These are phyloP conservation scores for Schizophyllum amplum DNA, from an alignment of 1,284 basidiomycete genomes.

Conservation along the genomic window DNA sequence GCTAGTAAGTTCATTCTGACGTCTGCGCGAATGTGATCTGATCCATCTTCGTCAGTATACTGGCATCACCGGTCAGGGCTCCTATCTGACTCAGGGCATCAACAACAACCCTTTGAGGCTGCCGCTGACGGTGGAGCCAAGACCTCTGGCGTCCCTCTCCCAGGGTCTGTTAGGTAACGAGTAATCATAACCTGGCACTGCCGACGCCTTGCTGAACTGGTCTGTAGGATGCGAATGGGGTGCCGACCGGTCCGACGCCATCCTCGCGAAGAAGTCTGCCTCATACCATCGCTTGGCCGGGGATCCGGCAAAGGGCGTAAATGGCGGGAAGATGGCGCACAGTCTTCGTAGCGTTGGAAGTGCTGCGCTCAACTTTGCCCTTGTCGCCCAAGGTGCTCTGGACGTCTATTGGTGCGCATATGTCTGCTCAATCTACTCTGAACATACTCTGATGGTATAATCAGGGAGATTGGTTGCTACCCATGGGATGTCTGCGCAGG, in stretches of 20 bases:
- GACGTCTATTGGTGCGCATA: constrained; percentile 72
- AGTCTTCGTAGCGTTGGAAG: constrained; percentile 79
- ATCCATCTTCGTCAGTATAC: constrained; percentile 53
- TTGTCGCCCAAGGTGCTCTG: constrained; percentile 79
- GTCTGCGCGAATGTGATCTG: background rate
- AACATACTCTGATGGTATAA: constrained; percentile 1
- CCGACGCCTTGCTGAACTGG: constrained; percentile 2
- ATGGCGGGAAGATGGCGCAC: constrained; percentile 82
- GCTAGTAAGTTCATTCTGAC: constrained; percentile 35
- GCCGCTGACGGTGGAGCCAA: constrained; percentile 54
- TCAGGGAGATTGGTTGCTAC: constrained; percentile 89
- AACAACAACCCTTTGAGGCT: constrained; percentile 51
- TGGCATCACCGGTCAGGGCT: constrained; percentile 72
- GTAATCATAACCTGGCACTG: no score
- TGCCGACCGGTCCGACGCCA: constrained; percentile 60
- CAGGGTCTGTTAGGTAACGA: constrained; percentile 81
- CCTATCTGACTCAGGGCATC: constrained; percentile 59
- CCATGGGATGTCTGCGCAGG: constrained; percentile 94
- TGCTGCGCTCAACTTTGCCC: constrained; percentile 77
- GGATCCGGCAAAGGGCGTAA: constrained; percentile 53
- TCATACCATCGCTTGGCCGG: constrained; percentile 77
- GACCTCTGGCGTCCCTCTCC: constrained; percentile 66
- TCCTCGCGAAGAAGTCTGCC: constrained; percentile 57
- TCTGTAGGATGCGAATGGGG: constrained; percentile 83
- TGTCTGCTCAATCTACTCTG: background rate